A percentile compares a stretch with the other conserved stretches of the same genome.
Conservation (phyloP, 179 eudicot genomes). For the Gypsophila paniculata region DNA sequence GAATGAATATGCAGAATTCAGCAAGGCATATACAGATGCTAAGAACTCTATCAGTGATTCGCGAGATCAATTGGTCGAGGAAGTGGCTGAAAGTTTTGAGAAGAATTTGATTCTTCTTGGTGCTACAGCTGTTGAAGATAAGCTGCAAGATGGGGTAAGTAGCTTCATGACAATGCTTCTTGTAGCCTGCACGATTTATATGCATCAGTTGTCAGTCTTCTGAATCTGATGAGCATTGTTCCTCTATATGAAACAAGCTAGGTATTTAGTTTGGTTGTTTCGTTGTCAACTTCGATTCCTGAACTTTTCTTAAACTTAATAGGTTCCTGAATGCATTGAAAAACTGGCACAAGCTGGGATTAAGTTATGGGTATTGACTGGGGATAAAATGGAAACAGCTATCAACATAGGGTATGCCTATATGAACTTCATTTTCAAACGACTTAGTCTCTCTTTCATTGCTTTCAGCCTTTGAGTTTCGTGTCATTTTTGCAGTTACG, state of each 20-base stretch:
- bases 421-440: not conserved
- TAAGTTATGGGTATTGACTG: conserved; percentile 65
- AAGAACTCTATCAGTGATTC: conserved; percentile 47
- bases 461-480: conserved; percentile 3
- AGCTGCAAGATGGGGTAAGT: conserved; percentile 62
- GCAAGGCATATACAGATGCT: conserved; percentile 40
- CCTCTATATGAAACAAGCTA: not conserved
- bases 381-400: conserved; percentile 75
- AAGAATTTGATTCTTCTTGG: conserved; percentile 56
- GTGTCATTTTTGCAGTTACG: conserved; percentile 34
- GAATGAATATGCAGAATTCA: conserved; percentile 38
- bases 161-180: not conserved
- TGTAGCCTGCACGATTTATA: not conserved
- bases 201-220: not conserved
- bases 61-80: conserved; percentile 43
- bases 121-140: conserved; percentile 72
- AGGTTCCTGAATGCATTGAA: conserved; percentile 73
- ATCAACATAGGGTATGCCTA: conserved; percentile 55
- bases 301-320: conserved; percentile 9
- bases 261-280: not conserved
- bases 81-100: conserved; percentile 47
- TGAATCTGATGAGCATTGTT: not conserved
- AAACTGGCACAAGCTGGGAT: conserved; percentile 65
- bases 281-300: not conserved
- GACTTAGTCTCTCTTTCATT: not conserved